phyloP scores from a whole-genome alignment of 129 eudicot species.

The Saussurea involucrata region DNA sequence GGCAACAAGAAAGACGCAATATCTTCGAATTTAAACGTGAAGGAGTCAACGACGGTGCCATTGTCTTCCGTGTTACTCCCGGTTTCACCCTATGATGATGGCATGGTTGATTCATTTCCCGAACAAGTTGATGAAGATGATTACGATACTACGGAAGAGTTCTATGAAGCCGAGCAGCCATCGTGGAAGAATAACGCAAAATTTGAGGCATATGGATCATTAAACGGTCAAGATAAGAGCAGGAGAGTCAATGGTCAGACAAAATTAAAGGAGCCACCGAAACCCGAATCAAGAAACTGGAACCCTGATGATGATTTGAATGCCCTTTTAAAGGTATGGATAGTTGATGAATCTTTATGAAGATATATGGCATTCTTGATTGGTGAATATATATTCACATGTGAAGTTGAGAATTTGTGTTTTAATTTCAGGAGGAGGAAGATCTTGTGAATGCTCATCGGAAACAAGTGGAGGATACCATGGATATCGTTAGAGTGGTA shows the following conservation, averaged over 20 bases:
- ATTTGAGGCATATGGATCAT: conserved; percentile 40
- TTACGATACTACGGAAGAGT: conserved; percentile 68
- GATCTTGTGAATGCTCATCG: conserved; percentile 96
- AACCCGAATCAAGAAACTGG: conserved; percentile 46
- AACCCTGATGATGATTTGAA: conserved; percentile 68
- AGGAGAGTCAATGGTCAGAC: conserved; percentile 57
- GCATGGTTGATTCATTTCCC: conserved; percentile 64
- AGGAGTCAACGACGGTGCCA: conserved; percentile 64
- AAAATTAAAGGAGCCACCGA: conserved; percentile 71
- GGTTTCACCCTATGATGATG: conserved; percentile 63
- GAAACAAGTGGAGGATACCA: conserved; percentile 95
- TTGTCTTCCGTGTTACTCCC: conserved; percentile 57
- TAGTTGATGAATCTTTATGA: background rate
- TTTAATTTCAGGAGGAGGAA: conserved; percentile 82
- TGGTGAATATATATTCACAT: background rate
- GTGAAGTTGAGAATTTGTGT: background rate
- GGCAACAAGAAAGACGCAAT: conserved; percentile 67
- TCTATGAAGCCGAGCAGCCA: conserved; percentile 61
- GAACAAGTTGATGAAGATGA: conserved; percentile 76
- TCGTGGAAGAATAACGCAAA: conserved; percentile 58
- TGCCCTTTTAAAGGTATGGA: conserved; percentile 65
- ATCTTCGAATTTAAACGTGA: conserved; percentile 38
- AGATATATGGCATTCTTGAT: background rate
- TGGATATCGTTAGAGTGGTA: conserved; percentile 98
- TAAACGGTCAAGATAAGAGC: conserved; percentile 51